Evolutionary conservation across 768 basidiomycete genomes (phyloP).

Genomic region (Rhodotorula diobovata): DNA sequence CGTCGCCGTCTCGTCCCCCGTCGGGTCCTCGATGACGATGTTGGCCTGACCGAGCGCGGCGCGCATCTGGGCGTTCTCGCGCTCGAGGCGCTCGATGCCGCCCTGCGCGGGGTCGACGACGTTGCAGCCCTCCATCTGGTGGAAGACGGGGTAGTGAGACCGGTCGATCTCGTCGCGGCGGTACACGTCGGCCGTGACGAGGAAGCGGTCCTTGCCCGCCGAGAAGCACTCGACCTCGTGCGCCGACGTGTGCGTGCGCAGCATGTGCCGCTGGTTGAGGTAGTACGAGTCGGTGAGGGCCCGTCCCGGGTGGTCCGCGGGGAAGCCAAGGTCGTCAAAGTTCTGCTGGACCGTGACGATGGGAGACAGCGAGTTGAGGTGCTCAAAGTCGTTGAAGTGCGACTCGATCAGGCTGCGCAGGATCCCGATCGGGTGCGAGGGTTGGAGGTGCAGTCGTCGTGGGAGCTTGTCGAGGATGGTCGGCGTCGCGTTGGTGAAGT

Average conservation of each 20-base stretch:
- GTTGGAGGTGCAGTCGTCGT: constrained; percentile 67
- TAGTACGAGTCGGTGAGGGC: constrained; percentile 91
- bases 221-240: constrained; percentile 89
- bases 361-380: constrained; percentile 61
- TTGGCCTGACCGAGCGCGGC: constrained; percentile 63
- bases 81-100: constrained; percentile 59
- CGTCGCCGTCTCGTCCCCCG: constrained; percentile 58
- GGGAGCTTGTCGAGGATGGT: constrained; percentile 77
- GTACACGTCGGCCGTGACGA: constrained; percentile 94
- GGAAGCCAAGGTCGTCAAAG: constrained; percentile 95
- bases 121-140: constrained; percentile 92
- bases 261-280: constrained; percentile 80
- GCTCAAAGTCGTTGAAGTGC: constrained; percentile 70
- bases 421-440: constrained; percentile 78
- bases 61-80: constrained; percentile 63
- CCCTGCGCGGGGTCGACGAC: constrained; percentile 56
- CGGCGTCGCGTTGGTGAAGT: constrained; percentile 75
- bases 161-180: constrained; percentile 95
- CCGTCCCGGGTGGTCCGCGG: constrained; percentile 86
- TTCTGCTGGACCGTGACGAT: constrained; percentile 85
- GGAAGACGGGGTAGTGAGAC: constrained; percentile 95
- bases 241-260: constrained; percentile 96
- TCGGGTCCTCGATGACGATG: constrained; percentile 81
- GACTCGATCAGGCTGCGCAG: constrained; percentile 69
- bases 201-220: constrained; percentile 69